phyloP scores from a whole-genome alignment of 2,329 filamentous ascomycete species.

The Epichloe baconii region DNA sequence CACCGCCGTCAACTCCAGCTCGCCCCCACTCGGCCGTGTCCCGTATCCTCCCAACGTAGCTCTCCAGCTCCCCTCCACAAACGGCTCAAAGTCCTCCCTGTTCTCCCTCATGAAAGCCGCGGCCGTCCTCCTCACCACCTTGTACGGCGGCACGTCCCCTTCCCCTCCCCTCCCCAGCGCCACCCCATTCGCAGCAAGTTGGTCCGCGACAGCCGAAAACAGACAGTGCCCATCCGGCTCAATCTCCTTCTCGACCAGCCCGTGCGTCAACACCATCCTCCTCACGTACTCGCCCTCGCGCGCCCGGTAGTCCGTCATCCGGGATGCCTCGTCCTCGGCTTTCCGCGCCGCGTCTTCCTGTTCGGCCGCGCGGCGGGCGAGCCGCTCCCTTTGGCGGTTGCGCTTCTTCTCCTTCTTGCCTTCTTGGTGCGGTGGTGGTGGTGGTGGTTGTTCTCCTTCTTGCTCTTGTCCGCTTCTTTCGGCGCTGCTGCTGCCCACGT shows the following conservation, averaged over 20 bases:
- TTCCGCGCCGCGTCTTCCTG: conserved; percentile 54
- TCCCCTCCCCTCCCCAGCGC: background rate
- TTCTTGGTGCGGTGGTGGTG: conserved; percentile 2
- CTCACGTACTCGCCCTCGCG: conserved; percentile 61
- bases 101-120: conserved; percentile 66
- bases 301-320: conserved; percentile 59
- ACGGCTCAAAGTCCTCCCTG: conserved; percentile 70
- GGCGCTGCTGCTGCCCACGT: background rate
- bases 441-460: background rate
- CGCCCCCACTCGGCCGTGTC: conserved; percentile 94
- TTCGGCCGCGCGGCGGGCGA: conserved; percentile 81
- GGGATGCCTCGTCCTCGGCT: conserved; percentile 63
- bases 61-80: conserved; percentile 64
- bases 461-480: too few relatives aligned
- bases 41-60: conserved; percentile 63
- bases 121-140: conserved; percentile 53
- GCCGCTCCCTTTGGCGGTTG: conserved; percentile 81
- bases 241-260: conserved; percentile 64
- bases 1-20: conserved; percentile 78
- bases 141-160: conserved; percentile 37
- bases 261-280: conserved; percentile 47
- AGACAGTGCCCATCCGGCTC: conserved; percentile 88
- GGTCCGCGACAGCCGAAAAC: conserved; percentile 51
- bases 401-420: conserved; percentile 49
- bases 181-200: conserved; percentile 1